Percentiles rank a stretch among this genome's conserved stretches.
Conservation (phyloP, 768 basidiomycete species). For the Auriscalpium vulgare region DNA sequence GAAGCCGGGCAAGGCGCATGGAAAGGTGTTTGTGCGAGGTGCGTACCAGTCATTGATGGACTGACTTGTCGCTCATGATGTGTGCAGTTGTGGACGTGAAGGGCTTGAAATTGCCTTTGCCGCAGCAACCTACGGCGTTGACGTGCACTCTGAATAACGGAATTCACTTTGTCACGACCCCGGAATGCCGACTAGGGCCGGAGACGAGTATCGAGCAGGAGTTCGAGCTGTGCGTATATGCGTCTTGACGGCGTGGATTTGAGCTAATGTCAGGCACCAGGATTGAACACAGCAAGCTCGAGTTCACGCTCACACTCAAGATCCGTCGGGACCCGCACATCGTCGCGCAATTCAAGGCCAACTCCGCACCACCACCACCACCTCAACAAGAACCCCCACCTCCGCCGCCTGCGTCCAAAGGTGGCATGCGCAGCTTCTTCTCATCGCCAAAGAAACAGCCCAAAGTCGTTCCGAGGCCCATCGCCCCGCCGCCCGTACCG, state of each 20-base stretch:
- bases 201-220: conserved; percentile 76
- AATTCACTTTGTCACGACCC: conserved; percentile 91
- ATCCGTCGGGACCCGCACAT: conserved; percentile 84
- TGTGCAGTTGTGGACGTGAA: conserved; percentile 66
- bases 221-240: conserved; percentile 70
- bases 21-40: conserved; percentile 95
- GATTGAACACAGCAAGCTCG: conserved; percentile 90
- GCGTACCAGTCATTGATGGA: conserved; percentile 9
- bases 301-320: conserved; percentile 88
- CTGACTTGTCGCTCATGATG: background rate
- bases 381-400: conserved; percentile 26
- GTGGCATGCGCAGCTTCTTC: conserved; percentile 70
- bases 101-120: conserved; percentile 69
- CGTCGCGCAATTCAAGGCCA: conserved; percentile 63
- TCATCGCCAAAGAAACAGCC: conserved; percentile 64
- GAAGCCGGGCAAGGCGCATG: conserved; percentile 71
- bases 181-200: conserved; percentile 52
- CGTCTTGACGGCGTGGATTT: background rate
- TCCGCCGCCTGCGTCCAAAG: conserved; percentile 46
- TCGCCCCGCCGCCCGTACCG: conserved; percentile 20
- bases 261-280: conserved; percentile 27
- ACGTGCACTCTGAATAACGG: conserved; percentile 93
- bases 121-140: conserved; percentile 62
- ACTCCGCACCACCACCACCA: conserved; percentile 41
- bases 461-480: conserved; percentile 33